phyloP scores from a whole-genome alignment of 2,329 filamentous ascomycete genomes.

The Colletotrichum chrysophilum region DNA sequence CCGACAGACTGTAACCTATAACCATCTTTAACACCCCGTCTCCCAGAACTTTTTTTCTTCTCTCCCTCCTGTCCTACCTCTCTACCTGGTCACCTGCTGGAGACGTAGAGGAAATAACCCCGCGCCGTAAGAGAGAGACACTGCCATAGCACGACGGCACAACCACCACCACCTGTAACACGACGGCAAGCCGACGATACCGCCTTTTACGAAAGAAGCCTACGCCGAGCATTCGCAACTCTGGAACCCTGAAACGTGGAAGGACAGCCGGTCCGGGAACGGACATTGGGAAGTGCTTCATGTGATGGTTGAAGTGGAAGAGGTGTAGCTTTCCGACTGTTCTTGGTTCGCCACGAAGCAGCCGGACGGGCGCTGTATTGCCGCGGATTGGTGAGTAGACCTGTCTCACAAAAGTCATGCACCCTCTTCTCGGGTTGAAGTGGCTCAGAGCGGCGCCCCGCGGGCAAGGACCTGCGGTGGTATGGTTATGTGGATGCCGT shows the following conservation, averaged over 20 bases:
- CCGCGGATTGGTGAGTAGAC: constrained; percentile 45
- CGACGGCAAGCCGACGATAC: constrained; percentile 4
- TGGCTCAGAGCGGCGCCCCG: constrained; percentile 13
- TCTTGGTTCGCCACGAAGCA: constrained; percentile 24
- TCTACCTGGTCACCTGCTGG: neutral
- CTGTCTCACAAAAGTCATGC: constrained; percentile 37
- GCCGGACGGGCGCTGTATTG: constrained; percentile 18
- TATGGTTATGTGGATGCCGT: constrained; percentile 25
- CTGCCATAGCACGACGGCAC: constrained; percentile 1
- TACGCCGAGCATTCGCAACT: constrained; percentile 10
- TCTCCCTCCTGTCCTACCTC: constrained; percentile 4
- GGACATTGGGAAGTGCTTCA: constrained; percentile 35
- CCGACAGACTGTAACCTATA: constrained; percentile 20
- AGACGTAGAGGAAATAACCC: neutral
- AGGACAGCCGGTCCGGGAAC: constrained; percentile 31
- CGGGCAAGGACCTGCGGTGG: constrained; percentile 21
- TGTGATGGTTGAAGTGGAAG: constrained; percentile 41
- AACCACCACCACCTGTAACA: constrained; percentile 9
- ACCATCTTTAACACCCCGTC: constrained; percentile 17
- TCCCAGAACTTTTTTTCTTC: constrained; percentile 10
- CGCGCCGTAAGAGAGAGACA: constrained; percentile 8
- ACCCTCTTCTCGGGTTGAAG: constrained; percentile 22
- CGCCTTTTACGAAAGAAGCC: neutral
- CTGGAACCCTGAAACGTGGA: constrained; percentile 24
- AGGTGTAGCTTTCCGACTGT: constrained; percentile 34